Base-by-base conservation (phyloP, 2,329 filamentous ascomycete species). In the Emergomyces orientalis region DNA sequence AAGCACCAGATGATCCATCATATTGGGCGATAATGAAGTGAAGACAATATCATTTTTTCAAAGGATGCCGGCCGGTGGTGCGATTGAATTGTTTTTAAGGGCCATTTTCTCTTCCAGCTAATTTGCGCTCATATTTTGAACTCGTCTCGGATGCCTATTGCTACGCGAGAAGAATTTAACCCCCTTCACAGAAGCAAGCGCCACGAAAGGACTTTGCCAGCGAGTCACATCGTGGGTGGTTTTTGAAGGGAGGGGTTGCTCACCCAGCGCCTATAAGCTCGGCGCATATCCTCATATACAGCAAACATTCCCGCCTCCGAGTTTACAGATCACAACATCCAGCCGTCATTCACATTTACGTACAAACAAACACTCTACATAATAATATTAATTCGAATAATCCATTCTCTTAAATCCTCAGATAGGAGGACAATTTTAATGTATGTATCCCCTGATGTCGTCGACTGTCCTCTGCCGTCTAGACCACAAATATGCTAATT, bases 221-320 rank as follows among this genome's bases (percentile, higher is more conserved):
- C 34, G 22, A 57, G 41, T 57, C 13, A 22, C n/a, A 41, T 41
- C 34, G n/a, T 25, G 9, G 11, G 54, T 9, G 34, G n/a, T 41
- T 55, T 37, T 14, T 37, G 19, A 55, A 30, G 22, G n/a, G 54
- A 34, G 54, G 37, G 19, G 41, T 41, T 39, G 34, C 22, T 57
- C 13, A 14, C n/a, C 34, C 52, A 14, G 54, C 54, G 54, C 34
- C 34, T 41, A 39, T 4, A 19, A 57, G 2, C 34, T 17, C 32
- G 34, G 54, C 54, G 34, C 54, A 57, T 41, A 57, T 34, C 11
- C 54, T 57, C 54, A 39, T 57, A 57, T 57, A 37, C 52, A 57
- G 22, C 32, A 41, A 41, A 8, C 32, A 25, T 41, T 41, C 34
- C 54, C 54, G n/a, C 54, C n/a, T 34, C 14, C 27, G 32, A 25